Percentiles rank a stretch among this genome's conserved stretches.
phyloP scores from a whole-genome alignment of 495 filamentous ascomycete species.

The Podospora australis region DNA sequence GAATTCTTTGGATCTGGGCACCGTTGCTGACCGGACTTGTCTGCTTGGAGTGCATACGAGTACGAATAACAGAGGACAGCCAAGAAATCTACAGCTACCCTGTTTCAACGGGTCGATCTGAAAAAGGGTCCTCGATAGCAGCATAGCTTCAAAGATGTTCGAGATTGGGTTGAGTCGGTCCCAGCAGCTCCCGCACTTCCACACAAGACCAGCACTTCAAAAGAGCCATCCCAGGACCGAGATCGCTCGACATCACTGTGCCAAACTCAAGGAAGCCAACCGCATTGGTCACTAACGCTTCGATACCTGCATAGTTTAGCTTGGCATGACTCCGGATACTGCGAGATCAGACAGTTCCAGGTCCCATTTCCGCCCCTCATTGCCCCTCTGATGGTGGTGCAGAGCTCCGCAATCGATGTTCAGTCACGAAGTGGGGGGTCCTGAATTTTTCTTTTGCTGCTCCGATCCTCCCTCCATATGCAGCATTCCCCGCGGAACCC shows the following conservation, averaged over 20 bases:
- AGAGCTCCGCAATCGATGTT: slow-evolving; percentile 9
- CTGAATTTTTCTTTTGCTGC: slow-evolving; percentile 13
- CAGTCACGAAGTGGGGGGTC: slow-evolving; percentile 15
- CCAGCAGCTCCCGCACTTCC: neutral
- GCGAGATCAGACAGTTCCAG: neutral
- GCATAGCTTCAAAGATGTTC: too few species aligned
- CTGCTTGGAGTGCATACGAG: too few species aligned
- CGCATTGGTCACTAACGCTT: neutral
- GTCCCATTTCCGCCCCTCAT: neutral
- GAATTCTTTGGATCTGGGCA: too few species aligned
- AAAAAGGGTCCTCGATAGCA: too few species aligned
- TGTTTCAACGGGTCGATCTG: too few species aligned
- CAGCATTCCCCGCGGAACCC: neutral
- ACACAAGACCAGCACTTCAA: neutral
- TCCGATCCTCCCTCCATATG: slow-evolving; percentile 9
- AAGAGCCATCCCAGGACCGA: slow-evolving; percentile 1
- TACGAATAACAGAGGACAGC: too few species aligned
- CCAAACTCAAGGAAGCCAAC: neutral
- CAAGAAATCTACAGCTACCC: too few species aligned
- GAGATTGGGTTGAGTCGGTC: too few species aligned
- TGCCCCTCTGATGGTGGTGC: neutral
- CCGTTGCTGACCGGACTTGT: too few species aligned
- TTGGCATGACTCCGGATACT: slow-evolving; percentile 8
- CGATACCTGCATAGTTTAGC: slow-evolving; percentile 7
- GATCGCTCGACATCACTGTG: slow-evolving; percentile 14